Percentiles rank a stretch among this genome's conserved stretches.
Conservation (phyloP, 345 rosid genomes). For the Dipteronia sinensis region DNA sequence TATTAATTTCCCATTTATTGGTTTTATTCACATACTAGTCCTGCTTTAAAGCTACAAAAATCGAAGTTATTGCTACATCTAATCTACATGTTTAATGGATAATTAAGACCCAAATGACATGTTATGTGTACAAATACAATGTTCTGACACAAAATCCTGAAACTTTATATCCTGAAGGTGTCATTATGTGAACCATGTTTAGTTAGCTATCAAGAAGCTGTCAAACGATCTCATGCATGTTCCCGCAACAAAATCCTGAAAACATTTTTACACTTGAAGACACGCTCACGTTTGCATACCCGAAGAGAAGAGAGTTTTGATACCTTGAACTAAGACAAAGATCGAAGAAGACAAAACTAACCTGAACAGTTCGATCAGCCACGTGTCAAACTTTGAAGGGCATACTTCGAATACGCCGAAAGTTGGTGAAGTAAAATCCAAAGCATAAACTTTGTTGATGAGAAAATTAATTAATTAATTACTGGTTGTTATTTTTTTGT, state of each 20-base stretch:
- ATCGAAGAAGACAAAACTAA: neutral
- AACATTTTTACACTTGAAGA: too few relatives aligned
- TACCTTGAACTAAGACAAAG: neutral
- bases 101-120: neutral
- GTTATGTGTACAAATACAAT: conserved; percentile 1
- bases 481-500: neutral
- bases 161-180: neutral
- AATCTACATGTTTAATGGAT: neutral
- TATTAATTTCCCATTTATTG: neutral
- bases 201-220: neutral
- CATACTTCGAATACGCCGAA: conserved; percentile 10
- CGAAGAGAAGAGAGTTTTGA: conserved; percentile 13
- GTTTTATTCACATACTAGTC: neutral
- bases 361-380: neutral
- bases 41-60: neutral
- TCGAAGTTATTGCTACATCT: neutral
- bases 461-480: neutral
- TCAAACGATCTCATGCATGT: neutral
- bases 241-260: conserved; percentile 1
- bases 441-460: neutral
- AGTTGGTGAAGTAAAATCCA: conserved; percentile 22
- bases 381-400: conserved; percentile 12
- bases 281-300: too few relatives aligned
- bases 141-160: conserved; percentile 10
- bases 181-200: conserved; percentile 8